Conservation (phyloP, 441 rosid genomes). For the Euphorbia celastroides region DNA sequence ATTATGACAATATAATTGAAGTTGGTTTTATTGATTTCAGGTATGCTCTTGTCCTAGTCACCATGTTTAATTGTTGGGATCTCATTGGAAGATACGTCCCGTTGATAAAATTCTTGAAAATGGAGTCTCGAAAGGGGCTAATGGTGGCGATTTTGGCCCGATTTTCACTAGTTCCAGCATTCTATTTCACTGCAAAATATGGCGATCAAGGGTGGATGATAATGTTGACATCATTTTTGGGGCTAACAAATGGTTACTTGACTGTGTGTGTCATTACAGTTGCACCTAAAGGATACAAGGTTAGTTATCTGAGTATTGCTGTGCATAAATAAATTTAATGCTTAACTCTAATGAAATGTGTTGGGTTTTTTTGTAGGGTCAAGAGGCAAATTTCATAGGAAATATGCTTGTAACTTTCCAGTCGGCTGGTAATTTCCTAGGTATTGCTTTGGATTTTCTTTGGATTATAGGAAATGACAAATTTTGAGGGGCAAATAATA, state of each 20-base stretch:
- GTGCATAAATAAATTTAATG: no score
- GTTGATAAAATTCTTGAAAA: constrained; percentile 39
- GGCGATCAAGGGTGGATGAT: constrained; percentile 93
- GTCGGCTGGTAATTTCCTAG: constrained; percentile 56
- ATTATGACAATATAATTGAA: no score
- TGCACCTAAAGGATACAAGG: constrained; percentile 92
- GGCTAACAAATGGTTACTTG: constrained; percentile 76
- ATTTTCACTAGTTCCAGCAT: constrained; percentile 54
- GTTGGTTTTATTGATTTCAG: constrained; percentile 17
- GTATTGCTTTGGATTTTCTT: constrained; percentile 75
- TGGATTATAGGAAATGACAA: constrained; percentile 81
- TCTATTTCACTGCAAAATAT: constrained; percentile 85
- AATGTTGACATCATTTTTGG: constrained; percentile 57
- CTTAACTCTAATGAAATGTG: not conserved
- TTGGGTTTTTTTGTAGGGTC: constrained; percentile 49
- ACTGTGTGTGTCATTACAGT: constrained; percentile 69
- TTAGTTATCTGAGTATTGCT: constrained; percentile 22
- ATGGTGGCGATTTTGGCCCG: constrained; percentile 45
- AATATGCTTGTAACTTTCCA: constrained; percentile 63
- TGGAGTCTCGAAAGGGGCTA: constrained; percentile 62
- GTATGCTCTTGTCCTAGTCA: constrained; percentile 64
- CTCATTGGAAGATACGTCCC: constrained; percentile 63
- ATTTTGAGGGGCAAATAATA: constrained; percentile 29
- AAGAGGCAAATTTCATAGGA: constrained; percentile 88
- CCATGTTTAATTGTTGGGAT: constrained; percentile 65